These are phyloP conservation scores for Arabidopsis arenosa DNA, from an alignment of 345 rosid genomes.

Conservation along the genomic window DNA sequence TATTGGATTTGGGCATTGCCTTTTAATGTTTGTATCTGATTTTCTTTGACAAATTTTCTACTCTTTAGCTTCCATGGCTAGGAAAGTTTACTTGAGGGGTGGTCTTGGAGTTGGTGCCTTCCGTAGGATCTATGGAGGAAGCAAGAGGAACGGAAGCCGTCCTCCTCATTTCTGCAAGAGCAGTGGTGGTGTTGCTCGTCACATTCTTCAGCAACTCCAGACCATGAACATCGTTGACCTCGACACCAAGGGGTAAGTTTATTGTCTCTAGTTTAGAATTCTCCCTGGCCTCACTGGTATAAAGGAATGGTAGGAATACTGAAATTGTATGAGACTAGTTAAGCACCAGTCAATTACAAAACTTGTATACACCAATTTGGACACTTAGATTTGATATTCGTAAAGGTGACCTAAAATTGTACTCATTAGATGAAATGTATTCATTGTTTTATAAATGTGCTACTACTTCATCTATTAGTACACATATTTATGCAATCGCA, in stretches of 20 bases:
- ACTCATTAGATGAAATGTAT: background rate
- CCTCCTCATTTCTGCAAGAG: slow-evolving; percentile 53
- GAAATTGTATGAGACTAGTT: background rate
- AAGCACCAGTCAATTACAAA: background rate
- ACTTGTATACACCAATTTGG: background rate
- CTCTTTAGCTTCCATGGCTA: slow-evolving; percentile 48
- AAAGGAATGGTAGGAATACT: background rate
- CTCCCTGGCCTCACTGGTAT: background rate
- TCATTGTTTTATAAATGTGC: background rate
- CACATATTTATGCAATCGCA: background rate
- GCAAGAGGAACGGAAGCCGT: slow-evolving; percentile 52
- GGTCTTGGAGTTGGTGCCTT: slow-evolving; percentile 53
- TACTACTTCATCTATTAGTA: background rate
- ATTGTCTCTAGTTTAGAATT: background rate
- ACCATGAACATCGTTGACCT: slow-evolving; percentile 49
- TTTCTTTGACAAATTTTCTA: background rate
- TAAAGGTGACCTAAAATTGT: background rate
- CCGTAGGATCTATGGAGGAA: slow-evolving; percentile 53
- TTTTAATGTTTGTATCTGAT: background rate
- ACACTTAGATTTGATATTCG: background rate
- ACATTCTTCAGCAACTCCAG: slow-evolving; percentile 53
- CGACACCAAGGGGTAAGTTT: slow-evolving; percentile 50
- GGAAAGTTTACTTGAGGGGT: slow-evolving; percentile 49
- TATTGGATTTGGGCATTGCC: background rate
- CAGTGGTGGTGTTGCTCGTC: slow-evolving; percentile 52